Base-by-base conservation (phyloP, 495 filamentous ascomycete genomes). In the Aspergillus nidulans region DNA sequence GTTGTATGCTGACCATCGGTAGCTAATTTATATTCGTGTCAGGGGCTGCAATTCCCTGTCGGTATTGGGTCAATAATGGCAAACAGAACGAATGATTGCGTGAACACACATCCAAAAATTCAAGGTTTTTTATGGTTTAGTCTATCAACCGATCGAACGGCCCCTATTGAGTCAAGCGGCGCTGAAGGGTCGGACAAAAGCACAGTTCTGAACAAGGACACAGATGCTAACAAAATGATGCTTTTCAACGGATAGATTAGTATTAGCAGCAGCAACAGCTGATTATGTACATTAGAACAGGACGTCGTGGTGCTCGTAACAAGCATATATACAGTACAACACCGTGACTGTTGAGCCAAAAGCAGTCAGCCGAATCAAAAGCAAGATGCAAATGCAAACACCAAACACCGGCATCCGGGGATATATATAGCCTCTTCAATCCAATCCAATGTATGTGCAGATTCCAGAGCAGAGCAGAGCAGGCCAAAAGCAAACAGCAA, bases 231-330 rank as follows among this genome's bases (percentile, higher is more conserved):
- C 15, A 6, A 7, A 7, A 6, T 12, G 9, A 34, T 34, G 9
- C 4, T 34, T 6, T 2, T 34, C 4, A 2, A 12, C 15, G 15
- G 30, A 39, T 39, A 16, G 36, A 39, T 39, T 39, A 39, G 36
- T 39, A 39, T 16, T 9, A 5, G 30, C 30, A 6, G 30, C 30
- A 12, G 25, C 19, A 47, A 6, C 30, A 48, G 18, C 32, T 39
- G 28, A 44, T 40, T 56, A 49, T 56, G 44, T 49, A 56, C 47
- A 49, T 43, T 34, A 55, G 53, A 56, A 39, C 45, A 48, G 46
- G 49, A 52, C 49, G 46, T 56, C 53, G n/a, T 56, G 53, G 53
- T 40, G 53, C 45, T 56, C 53, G 53, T 56, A 34, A 56, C n/a
- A 56, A 56, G 53, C 53, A 55, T 49, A 42, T 55, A 55, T 55